Conservation (phyloP, 257 asterid species). For the Fraxinus excelsior region DNA sequence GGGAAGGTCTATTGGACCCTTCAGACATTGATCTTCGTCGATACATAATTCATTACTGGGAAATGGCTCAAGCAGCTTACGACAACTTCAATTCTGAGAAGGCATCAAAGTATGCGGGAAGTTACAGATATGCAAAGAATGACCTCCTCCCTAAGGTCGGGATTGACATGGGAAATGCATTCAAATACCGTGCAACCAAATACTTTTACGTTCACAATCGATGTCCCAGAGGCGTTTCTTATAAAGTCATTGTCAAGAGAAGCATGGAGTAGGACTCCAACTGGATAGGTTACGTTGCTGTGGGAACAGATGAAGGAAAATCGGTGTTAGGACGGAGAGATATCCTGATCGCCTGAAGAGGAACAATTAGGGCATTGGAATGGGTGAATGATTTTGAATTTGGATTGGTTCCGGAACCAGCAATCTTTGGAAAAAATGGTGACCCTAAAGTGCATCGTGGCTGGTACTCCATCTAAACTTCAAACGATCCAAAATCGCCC, state of each 20-base stretch:
- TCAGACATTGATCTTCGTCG: conserved; percentile 68
- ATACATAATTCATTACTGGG: conserved; percentile 70
- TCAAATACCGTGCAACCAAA: conserved; percentile 55
- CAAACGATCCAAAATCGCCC: conserved; percentile 61
- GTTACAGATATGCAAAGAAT: conserved; percentile 45
- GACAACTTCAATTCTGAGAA: conserved; percentile 63
- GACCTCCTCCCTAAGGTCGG: conserved; percentile 58
- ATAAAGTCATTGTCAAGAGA: conserved; percentile 61
- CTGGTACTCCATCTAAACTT: conserved; percentile 77
- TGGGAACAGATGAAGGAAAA: conserved; percentile 79
- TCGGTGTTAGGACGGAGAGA: conserved; percentile 71
- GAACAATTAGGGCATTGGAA: conserved; percentile 61
- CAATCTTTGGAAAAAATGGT: conserved; percentile 41
- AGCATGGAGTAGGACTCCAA: conserved; percentile 83
- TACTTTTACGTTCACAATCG: conserved; percentile 57
- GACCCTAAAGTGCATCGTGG: conserved; percentile 64
- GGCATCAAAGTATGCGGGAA: conserved; percentile 76
- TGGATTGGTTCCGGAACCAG: conserved; percentile 54
- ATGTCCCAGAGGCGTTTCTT: conserved; percentile 70
- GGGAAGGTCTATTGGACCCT: conserved; percentile 76
- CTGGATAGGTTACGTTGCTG: conserved; percentile 87
- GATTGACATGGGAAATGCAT: conserved; percentile 44
- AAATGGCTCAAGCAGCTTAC: conserved; percentile 70
- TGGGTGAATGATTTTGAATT: conserved; percentile 74
- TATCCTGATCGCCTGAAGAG: conserved; percentile 78